Base-by-base conservation (phyloP, 1,284 basidiomycete species). In the Sanguinoderma infundibulare region DNA sequence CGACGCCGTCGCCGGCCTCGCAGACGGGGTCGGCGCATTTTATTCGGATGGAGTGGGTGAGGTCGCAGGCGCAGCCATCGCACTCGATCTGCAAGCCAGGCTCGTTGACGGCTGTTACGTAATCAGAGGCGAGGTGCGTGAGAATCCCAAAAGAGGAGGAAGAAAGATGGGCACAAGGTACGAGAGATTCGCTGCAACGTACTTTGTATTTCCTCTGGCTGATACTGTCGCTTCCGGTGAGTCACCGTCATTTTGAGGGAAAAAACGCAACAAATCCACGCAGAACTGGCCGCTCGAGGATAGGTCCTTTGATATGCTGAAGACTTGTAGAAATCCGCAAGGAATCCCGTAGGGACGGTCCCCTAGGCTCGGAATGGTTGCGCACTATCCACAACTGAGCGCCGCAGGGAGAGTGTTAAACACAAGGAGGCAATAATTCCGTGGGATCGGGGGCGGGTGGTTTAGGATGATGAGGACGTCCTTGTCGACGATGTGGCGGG, bases 41-140 rank as follows among this genome's bases (percentile, higher is more conserved):
- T 71, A 97, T 94, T 64, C 93, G 89, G 62, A 95, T 87, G n/a
- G 92, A 93, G 73, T 96, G 92, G 1, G 94, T 96, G 62, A 93
- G 79, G 74, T 93, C 90, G 77, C 84, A 84, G 62, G 76, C 75
- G 74, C 91, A 93, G 26, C 84, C 77, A 71, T 93, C 91, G 77
- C 91, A 93, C 67, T 87, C 81, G 65, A 91, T 90, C 70, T 91
- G 87, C 40, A 89, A 78, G 59, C 90, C 91, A 36, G 91, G 91
- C 68, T 93, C 91, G 69, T 86, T 90, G 59, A 91, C 84, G 66
- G 86, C 89, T 90, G 67, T 81, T 78, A 79, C 75, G 75, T 79
- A 77, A 77, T 70, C 62, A 56, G 53, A 26, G 46, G 57, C 30
- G 52, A 61, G 61, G 64, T 65, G 69, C 76, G 79, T 78, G 76